Evolutionary conservation across 768 basidiomycete species (phyloP).

Genomic region (Panus rudis): DNA sequence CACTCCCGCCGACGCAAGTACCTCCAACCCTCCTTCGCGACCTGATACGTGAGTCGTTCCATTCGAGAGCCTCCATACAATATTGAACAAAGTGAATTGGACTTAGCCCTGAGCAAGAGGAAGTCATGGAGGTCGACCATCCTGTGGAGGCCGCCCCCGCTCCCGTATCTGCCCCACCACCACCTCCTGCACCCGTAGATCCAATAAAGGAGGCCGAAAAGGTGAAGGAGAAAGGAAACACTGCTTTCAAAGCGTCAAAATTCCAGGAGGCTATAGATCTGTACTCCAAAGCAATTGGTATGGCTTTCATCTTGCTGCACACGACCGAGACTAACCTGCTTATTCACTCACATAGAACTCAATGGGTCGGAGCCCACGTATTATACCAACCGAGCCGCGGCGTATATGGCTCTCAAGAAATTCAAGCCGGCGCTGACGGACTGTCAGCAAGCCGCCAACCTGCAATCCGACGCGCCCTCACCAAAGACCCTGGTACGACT

Average conservation of each 20-base stretch:
- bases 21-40: too few relatives aligned
- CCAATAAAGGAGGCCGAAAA: conserved; percentile 46
- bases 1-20: too few relatives aligned
- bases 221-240: conserved; percentile 70
- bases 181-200: conserved; percentile 25
- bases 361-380: conserved; percentile 58
- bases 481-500: conserved; percentile 77
- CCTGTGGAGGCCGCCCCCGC: conserved; percentile 1
- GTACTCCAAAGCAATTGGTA: conserved; percentile 74
- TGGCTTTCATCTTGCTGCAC: conserved; percentile 4
- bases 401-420: conserved; percentile 74
- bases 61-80: too few relatives aligned
- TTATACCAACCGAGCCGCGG: conserved; percentile 80
- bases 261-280: conserved; percentile 66
- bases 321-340: neutral
- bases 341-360: conserved; percentile 13
- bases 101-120: too few relatives aligned
- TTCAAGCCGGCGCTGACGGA: conserved; percentile 71
- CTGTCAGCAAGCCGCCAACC: conserved; percentile 64
- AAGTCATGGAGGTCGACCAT: conserved; percentile 6
- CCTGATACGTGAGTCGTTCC: too few relatives aligned
- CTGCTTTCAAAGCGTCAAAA: conserved; percentile 57
- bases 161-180: conserved; percentile 3
- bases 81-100: too few relatives aligned
- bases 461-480: conserved; percentile 56